Evolutionary conservation across 768 basidiomycete genomes (phyloP).

Genomic region (Naganishia randhawae): DNA sequence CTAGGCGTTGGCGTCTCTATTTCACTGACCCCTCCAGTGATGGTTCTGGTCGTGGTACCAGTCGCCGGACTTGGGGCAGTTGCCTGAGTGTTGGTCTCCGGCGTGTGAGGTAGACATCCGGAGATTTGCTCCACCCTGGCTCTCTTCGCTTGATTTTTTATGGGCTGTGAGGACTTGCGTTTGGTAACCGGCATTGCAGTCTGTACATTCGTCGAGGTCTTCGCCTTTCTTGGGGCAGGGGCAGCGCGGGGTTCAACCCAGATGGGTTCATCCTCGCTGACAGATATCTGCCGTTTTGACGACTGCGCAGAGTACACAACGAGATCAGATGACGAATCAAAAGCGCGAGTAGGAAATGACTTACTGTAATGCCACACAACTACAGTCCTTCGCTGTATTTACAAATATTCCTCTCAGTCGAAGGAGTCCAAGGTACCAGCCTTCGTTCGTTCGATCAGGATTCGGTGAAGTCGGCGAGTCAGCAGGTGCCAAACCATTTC

Average conservation of each 20-base stretch:
- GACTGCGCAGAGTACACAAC: too few relatives aligned
- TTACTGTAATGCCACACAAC: too few relatives aligned
- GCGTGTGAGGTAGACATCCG: neutral
- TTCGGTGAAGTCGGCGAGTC: neutral
- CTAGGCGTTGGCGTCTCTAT: neutral
- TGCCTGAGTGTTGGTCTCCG: neutral
- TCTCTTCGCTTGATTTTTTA: neutral
- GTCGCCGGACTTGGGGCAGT: neutral
- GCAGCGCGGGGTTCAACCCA: neutral
- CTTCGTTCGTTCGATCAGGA: neutral
- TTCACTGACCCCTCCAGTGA: neutral
- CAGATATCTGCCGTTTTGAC: too few relatives aligned
- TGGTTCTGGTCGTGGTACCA: neutral
- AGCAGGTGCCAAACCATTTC: neutral
- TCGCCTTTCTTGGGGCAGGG: neutral
- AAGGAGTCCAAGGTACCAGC: neutral
- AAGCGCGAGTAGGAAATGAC: too few relatives aligned
- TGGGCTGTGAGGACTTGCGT: neutral
- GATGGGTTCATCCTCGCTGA: neutral
- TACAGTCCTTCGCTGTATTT: too few relatives aligned
- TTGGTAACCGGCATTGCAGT: neutral
- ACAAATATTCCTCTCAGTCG: too few relatives aligned
- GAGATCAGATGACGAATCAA: too few relatives aligned
- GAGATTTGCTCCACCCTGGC: neutral
- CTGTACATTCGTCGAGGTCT: neutral